Conservation (phyloP, 1,284 basidiomycete species). For the Malassezia slooffiae region DNA sequence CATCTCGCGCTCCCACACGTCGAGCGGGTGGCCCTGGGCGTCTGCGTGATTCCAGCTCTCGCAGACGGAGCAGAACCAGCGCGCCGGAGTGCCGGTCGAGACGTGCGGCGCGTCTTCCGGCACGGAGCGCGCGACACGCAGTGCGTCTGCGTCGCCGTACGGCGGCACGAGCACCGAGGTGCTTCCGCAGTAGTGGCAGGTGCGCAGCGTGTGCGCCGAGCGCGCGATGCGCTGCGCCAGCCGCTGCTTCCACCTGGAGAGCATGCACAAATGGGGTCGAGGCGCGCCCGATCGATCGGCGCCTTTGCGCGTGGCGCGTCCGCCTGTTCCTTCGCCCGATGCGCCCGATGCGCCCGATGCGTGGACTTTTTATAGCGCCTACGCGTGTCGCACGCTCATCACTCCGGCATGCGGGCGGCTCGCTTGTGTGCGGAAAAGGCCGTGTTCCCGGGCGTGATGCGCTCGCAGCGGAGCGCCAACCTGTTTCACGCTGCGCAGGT, state of each 20-base stretch:
- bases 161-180: constrained; percentile 29
- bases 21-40: constrained; percentile 15
- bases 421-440: neutral
- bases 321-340: too few relatives aligned
- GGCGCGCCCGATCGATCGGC: too few relatives aligned
- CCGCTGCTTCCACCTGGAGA: too few relatives aligned
- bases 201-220: neutral
- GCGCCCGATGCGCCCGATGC: too few relatives aligned
- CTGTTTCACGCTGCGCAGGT: constrained; percentile 4
- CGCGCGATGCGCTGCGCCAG: too few relatives aligned
- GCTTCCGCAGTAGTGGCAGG: constrained; percentile 32
- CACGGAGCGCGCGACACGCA: neutral
- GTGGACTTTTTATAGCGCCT: too few relatives aligned
- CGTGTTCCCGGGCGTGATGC: neutral
- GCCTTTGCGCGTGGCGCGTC: too few relatives aligned
- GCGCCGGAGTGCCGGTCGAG: constrained; percentile 25
- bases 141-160: constrained; percentile 4
- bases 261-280: too few relatives aligned
- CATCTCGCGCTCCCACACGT: constrained; percentile 27
- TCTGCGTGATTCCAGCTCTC: constrained; percentile 26
- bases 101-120: constrained; percentile 4
- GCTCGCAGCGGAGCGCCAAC: neutral
- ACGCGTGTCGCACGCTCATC: too few relatives aligned
- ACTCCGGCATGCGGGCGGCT: neutral
- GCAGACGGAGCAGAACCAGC: constrained; percentile 36